A percentile compares a stretch with the other conserved stretches of the same genome.
phyloP scores from a whole-genome alignment of 495 filamentous ascomycete species.

The Daldinia childiae region DNA sequence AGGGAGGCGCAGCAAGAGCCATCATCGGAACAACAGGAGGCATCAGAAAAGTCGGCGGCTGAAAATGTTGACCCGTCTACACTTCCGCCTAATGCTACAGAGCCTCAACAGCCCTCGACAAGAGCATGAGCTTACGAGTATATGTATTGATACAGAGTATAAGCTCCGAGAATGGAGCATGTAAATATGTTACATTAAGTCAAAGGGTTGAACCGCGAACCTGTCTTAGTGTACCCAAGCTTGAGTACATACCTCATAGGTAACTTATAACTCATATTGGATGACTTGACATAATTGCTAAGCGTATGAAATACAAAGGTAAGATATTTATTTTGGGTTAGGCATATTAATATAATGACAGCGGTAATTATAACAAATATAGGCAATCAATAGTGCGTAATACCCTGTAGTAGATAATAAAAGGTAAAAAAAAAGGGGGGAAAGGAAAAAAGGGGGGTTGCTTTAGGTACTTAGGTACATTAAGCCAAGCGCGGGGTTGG shows the following conservation, averaged over 20 bases:
- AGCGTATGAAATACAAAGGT: background rate
- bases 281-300: background rate
- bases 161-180: constrained; percentile 27
- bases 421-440: background rate
- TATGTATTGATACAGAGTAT: constrained; percentile 18
- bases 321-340: background rate
- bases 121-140: constrained; percentile 29
- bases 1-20: constrained; percentile 5
- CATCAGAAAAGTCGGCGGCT: constrained; percentile 15
- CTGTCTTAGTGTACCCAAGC: background rate
- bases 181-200: constrained; percentile 43
- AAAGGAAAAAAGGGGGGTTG: constrained; percentile 11
- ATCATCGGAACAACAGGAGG: constrained; percentile 11
- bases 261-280: background rate
- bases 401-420: constrained; percentile 1
- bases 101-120: constrained; percentile 32
- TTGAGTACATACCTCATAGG: too few relatives aligned
- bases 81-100: constrained; percentile 26
- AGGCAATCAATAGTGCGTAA: background rate
- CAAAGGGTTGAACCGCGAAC: too few relatives aligned
- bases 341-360: background rate
- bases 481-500: constrained; percentile 37
- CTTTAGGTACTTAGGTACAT: background rate
- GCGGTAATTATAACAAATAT: background rate
- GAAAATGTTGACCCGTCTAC: constrained; percentile 41